Evolutionary conservation across 331 rosid species (phyloP).

Genomic region (Pyrus hybrid): DNA sequence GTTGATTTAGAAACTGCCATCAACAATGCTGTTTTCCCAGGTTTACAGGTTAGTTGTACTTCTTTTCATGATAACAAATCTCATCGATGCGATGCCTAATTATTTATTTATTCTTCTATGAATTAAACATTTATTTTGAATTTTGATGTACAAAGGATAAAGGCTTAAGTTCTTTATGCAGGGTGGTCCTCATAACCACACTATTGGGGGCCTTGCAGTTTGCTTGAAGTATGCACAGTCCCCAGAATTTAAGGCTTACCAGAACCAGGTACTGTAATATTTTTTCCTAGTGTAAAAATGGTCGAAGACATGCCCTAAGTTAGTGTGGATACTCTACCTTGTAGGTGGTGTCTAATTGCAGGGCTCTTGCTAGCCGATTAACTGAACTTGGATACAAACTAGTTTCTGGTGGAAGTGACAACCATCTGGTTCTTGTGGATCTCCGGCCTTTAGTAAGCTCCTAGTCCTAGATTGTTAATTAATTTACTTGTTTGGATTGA

Average conservation of each 20-base stretch:
- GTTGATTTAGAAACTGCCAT: slow-evolving; percentile 77
- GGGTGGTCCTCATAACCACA: slow-evolving; percentile 99
- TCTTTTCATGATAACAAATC: neutral
- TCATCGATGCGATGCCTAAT: neutral
- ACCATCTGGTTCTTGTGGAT: slow-evolving; percentile 91
- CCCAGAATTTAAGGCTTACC: slow-evolving; percentile 70
- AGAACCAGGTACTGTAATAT: slow-evolving; percentile 53
- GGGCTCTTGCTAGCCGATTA: slow-evolving; percentile 74
- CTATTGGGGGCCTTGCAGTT: slow-evolving; percentile 92
- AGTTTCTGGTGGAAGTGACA: slow-evolving; percentile 95
- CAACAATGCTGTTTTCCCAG: slow-evolving; percentile 90
- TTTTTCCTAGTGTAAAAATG: neutral
- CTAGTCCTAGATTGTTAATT: neutral
- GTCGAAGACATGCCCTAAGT: slow-evolving; percentile 3
- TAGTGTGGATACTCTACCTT: neutral
- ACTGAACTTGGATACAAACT: too few species aligned
- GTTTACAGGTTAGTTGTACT: slow-evolving; percentile 65
- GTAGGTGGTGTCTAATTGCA: slow-evolving; percentile 80
- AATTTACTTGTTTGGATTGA: neutral
- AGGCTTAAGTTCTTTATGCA: slow-evolving; percentile 20
- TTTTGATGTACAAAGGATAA: neutral
- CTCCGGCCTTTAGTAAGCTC: slow-evolving; percentile 79
- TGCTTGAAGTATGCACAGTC: slow-evolving; percentile 76
- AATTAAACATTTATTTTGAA: neutral
- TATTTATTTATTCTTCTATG: neutral